Evolutionary conservation across 768 basidiomycete species (phyloP).

Genomic region (Termitomyces heimii): DNA sequence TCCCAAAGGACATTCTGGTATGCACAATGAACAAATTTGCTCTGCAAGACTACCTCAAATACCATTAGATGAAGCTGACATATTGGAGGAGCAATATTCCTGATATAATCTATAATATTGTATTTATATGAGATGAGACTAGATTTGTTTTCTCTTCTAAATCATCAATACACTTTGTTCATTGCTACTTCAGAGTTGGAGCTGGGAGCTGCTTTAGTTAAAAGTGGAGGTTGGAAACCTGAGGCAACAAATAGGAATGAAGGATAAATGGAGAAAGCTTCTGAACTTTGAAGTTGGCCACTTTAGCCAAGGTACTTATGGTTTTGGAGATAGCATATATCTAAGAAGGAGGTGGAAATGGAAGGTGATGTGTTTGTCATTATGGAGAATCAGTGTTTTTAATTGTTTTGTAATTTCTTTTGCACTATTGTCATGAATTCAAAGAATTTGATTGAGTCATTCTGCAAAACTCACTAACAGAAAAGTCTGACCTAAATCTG

Average conservation of each 20-base stretch:
- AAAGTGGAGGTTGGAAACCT: not conserved
- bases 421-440: not conserved
- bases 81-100: too few species aligned
- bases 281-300: not conserved
- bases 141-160: too few species aligned
- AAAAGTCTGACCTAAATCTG: not conserved
- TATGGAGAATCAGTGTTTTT: not conserved
- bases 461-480: not conserved
- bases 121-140: too few species aligned
- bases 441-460: not conserved
- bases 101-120: too few species aligned
- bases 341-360: not conserved
- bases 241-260: not conserved
- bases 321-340: not conserved
- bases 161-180: too few species aligned
- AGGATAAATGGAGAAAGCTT: not conserved
- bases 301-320: not conserved
- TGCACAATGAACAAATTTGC: too few species aligned
- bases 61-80: too few species aligned
- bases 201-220: not conserved
- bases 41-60: too few species aligned
- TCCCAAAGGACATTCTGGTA: too few species aligned
- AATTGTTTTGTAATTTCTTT: not conserved
- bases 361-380: not conserved
- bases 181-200: too few species aligned